Evolutionary conservation across 2,329 filamentous ascomycete genomes (phyloP).

Genomic region (Diaporthe caulivora): DNA sequence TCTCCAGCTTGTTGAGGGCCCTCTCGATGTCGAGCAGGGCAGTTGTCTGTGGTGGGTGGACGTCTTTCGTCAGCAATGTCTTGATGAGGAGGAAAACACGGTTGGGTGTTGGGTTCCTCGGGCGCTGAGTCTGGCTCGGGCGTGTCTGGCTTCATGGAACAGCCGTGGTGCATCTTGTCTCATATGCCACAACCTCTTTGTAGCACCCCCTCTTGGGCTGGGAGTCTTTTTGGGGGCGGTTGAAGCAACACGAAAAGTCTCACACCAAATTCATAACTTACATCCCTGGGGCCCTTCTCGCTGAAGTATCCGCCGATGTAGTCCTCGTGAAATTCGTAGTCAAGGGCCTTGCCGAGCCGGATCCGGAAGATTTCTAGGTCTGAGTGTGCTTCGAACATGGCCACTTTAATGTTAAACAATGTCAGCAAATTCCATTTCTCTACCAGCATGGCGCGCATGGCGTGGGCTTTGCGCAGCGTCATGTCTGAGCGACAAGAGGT

Average conservation of each 20-base stretch:
- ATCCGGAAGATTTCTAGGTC: conserved; percentile 96
- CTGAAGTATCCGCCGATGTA: conserved; percentile 97
- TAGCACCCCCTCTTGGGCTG: not conserved
- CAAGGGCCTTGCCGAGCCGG: conserved; percentile 89
- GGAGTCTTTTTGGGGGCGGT: not conserved
- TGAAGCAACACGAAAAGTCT: conserved; percentile 2
- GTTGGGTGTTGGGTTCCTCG: not conserved
- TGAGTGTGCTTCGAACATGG: conserved; percentile 97
- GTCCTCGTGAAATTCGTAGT: conserved; percentile 98
- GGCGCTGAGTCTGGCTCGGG: not conserved
- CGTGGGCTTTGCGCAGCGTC: not conserved
- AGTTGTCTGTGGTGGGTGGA: conserved; percentile 65
- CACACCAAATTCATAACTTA: conserved; percentile 26
- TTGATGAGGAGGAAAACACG: not conserved
- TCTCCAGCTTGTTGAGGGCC: conserved; percentile 97
- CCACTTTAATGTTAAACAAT: conserved; percentile 58
- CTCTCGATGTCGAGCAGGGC: conserved; percentile 95
- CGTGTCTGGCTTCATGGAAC: not conserved
- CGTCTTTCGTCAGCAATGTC: not conserved
- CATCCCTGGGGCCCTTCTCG: conserved; percentile 88
- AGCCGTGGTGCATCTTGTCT: not conserved
- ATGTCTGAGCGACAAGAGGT: conserved; percentile 8
- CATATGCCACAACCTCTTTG: not conserved
- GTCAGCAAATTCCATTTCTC: not conserved
- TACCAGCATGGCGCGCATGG: not conserved